These are phyloP conservation scores for Tilletia walkeri DNA, from an alignment of 1,284 basidiomycete species.

Conservation along the genomic window DNA sequence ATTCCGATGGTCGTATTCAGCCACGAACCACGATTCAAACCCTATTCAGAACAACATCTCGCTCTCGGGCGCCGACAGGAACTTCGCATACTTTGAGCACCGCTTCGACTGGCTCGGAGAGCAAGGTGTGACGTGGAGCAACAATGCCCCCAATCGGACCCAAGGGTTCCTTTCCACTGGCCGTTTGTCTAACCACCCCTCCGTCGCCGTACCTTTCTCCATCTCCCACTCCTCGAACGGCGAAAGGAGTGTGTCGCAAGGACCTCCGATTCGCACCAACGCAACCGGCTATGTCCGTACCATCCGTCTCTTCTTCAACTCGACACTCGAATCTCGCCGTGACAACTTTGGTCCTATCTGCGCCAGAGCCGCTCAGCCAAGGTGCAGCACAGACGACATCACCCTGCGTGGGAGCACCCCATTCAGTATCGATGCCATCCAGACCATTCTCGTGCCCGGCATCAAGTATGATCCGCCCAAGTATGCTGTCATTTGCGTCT, in stretches of 20 bases:
- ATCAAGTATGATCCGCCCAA: constrained; percentile 26
- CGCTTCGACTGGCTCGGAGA: constrained; percentile 43
- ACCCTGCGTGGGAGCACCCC: constrained; percentile 42
- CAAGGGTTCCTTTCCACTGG: constrained; percentile 29
- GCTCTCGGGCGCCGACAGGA: constrained; percentile 22
- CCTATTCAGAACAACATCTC: constrained; percentile 36
- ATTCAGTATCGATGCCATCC: constrained; percentile 23
- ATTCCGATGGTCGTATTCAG: constrained; percentile 37
- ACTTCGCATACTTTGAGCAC: constrained; percentile 36
- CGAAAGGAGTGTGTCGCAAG: constrained; percentile 33
- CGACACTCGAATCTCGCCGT: constrained; percentile 34
- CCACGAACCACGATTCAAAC: constrained; percentile 28
- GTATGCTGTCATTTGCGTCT: constrained; percentile 31
- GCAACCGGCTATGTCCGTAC: constrained; percentile 37
- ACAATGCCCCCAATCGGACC: constrained; percentile 34
- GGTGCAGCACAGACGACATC: constrained; percentile 47
- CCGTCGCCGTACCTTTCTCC: constrained; percentile 32
- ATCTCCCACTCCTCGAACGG: constrained; percentile 42
- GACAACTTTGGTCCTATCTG: constrained; percentile 35
- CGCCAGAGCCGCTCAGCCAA: constrained; percentile 21
- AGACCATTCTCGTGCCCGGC: constrained; percentile 2
- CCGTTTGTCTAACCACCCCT: constrained; percentile 33
- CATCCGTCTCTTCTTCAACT: constrained; percentile 50
- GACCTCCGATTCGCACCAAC: constrained; percentile 33
- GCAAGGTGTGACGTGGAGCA: constrained; percentile 34